Conservation (phyloP, 78 protist genomes). For the Dictyostelium brefeldianum region DNA sequence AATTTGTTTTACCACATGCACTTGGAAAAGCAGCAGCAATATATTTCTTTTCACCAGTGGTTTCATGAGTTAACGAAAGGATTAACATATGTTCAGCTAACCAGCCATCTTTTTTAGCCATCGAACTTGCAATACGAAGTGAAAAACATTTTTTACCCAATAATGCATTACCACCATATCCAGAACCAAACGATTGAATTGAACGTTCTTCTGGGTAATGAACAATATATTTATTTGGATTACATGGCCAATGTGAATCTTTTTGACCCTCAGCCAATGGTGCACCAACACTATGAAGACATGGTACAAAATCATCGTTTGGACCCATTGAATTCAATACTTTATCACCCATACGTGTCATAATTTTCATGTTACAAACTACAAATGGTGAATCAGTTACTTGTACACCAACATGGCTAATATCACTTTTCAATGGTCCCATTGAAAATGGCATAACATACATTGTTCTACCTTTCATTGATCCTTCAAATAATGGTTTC, state of each 20-base stretch:
- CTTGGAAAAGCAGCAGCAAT: slow-evolving; percentile 96
- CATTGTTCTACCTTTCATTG: slow-evolving; percentile 94
- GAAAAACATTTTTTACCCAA: slow-evolving; percentile 97
- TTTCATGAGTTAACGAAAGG: slow-evolving; percentile 86
- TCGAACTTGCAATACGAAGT: slow-evolving; percentile 93
- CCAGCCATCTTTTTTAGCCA: slow-evolving; percentile 92
- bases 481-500: slow-evolving; percentile 67
- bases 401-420: slow-evolving; percentile 87
- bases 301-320: slow-evolving; percentile 84
- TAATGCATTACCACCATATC: slow-evolving; percentile 97
- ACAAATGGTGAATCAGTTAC: slow-evolving; percentile 93
- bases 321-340: slow-evolving; percentile 22
- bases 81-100: slow-evolving; percentile 97
- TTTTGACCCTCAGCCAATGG: slow-evolving; percentile 86
- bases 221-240: slow-evolving; percentile 81
- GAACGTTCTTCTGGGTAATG: slow-evolving; percentile 90
- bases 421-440: slow-evolving; percentile 90
- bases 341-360: slow-evolving; percentile 91
- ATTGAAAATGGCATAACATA: slow-evolving; percentile 93
- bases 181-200: slow-evolving; percentile 90
- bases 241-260: slow-evolving; percentile 94
- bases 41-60: slow-evolving; percentile 77
- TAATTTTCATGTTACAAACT: slow-evolving; percentile 91
- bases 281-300: slow-evolving; percentile 91
- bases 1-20: slow-evolving; percentile 97